phyloP scores from a whole-genome alignment of 805 yeast species.

The Priceomyces melissophilus region DNA sequence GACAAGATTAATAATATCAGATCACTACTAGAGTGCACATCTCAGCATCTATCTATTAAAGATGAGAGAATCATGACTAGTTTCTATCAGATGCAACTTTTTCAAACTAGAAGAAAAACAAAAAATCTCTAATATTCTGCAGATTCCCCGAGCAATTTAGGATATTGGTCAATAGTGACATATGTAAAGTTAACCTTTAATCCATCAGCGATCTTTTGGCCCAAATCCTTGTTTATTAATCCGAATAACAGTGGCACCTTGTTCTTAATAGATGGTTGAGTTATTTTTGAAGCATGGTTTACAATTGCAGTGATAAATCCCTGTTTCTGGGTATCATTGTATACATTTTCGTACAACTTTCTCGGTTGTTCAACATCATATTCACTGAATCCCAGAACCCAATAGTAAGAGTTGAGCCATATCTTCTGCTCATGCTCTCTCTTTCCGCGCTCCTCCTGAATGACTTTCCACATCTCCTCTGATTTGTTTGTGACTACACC shows the following conservation, averaged over 20 bases:
- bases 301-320: slow-evolving; percentile 35
- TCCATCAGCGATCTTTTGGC: slow-evolving; percentile 38
- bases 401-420: slow-evolving; percentile 33
- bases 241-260: slow-evolving; percentile 42
- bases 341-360: slow-evolving; percentile 39
- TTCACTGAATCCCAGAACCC: slow-evolving; percentile 40
- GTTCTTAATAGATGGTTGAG: slow-evolving; percentile 27
- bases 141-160: slow-evolving; percentile 20
- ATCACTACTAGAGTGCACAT: too few relatives aligned
- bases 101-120: too few relatives aligned
- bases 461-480: slow-evolving; percentile 20
- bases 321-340: slow-evolving; percentile 25
- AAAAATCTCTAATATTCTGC: slow-evolving; percentile 9
- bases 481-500: slow-evolving; percentile 30
- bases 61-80: too few relatives aligned
- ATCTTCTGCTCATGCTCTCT: slow-evolving; percentile 34
- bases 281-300: slow-evolving; percentile 35
- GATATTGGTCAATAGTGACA: slow-evolving; percentile 31
- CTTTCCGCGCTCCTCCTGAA: slow-evolving; percentile 26
- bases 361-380: slow-evolving; percentile 48
- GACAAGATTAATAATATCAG: too few relatives aligned
- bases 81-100: too few relatives aligned
- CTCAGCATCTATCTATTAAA: too few relatives aligned
- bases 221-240: slow-evolving; percentile 37
- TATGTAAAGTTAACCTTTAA: slow-evolving; percentile 35